phyloP scores from a whole-genome alignment of 1,284 basidiomycete genomes.

The Trametes polyzona region DNA sequence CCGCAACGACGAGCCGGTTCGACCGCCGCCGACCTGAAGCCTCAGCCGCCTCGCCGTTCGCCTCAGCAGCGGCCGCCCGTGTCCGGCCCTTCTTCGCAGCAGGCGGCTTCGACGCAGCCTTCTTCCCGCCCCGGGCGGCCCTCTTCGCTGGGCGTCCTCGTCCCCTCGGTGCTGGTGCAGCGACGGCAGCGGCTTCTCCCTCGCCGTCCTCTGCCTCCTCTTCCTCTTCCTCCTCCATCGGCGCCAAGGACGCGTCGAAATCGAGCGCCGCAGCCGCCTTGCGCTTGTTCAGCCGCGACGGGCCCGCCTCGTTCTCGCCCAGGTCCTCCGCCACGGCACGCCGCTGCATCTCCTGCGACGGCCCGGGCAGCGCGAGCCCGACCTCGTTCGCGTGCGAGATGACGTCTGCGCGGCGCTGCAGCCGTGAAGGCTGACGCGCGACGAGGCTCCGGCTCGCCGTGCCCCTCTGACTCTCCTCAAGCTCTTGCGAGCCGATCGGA shows the following conservation, averaged over 20 bases:
- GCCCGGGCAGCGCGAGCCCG: conserved; percentile 15
- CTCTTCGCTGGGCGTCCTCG: neutral
- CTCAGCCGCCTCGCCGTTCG: conserved; percentile 2
- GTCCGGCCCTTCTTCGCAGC: conserved; percentile 12
- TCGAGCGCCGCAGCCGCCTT: conserved; percentile 30
- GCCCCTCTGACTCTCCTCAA: conserved; percentile 7
- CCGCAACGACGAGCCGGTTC: conserved; percentile 1
- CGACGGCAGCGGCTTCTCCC: neutral
- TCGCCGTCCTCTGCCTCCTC: conserved; percentile 14
- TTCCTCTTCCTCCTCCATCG: conserved; percentile 29
- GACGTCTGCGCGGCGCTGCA: conserved; percentile 54
- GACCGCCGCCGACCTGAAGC: conserved; percentile 10
- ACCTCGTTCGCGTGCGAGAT: conserved; percentile 44
- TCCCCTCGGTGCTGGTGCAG: neutral
- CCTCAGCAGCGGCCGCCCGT: conserved; percentile 1
- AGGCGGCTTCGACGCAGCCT: conserved; percentile 11
- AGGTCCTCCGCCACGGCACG: conserved; percentile 14
- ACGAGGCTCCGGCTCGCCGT: conserved; percentile 12
- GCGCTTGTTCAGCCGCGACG: conserved; percentile 25
- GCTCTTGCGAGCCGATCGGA: conserved; percentile 9
- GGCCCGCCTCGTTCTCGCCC: conserved; percentile 7
- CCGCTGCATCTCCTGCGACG: conserved; percentile 24
- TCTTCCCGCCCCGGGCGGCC: conserved; percentile 15
- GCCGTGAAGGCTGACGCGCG: conserved; percentile 35
- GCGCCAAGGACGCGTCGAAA: conserved; percentile 28